Conservation (phyloP, 2,329 filamentous ascomycete genomes). For the Allantophomopsis lycopodina region DNA sequence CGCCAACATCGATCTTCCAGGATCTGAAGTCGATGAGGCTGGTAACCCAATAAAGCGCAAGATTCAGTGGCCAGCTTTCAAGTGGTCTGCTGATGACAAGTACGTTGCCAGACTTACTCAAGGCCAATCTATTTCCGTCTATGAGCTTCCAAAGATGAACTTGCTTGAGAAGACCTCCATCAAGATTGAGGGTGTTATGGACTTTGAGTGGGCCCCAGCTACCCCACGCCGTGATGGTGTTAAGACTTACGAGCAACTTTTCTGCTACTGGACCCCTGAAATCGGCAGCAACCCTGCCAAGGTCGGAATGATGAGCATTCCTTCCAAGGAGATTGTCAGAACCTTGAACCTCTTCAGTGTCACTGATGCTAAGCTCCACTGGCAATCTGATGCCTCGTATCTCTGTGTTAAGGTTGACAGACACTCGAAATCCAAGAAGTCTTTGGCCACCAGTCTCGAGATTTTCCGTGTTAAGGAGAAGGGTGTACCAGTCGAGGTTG, state of each 20-base stretch:
- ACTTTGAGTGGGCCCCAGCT: conserved; percentile 95
- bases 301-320: conserved; percentile 91
- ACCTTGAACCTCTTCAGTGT: conserved; percentile 97
- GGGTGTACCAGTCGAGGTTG: conserved; percentile 94
- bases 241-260: conserved; percentile 87
- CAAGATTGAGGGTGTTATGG: conserved; percentile 92
- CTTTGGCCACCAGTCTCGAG: conserved; percentile 88
- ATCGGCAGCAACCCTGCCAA: conserved; percentile 96
- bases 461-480: conserved; percentile 98
- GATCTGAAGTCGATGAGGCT: conserved; percentile 42
- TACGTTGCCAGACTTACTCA: conserved; percentile 89
- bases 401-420: conserved; percentile 97
- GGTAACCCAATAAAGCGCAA: conserved; percentile 69
- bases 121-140: conserved; percentile 79
- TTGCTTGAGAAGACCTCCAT: conserved; percentile 81
- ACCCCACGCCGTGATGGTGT: conserved; percentile 69
- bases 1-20: conserved; percentile 70
- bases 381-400: conserved; percentile 90
- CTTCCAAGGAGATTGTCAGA: conserved; percentile 85
- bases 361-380: conserved; percentile 93
- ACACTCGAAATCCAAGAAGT: conserved; percentile 99
- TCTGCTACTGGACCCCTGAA: conserved; percentile 98
- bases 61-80: conserved; percentile 97
- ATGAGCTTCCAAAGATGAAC: conserved; percentile 81
- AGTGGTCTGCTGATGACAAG: conserved; percentile 96